Percentiles rank a stretch among this genome's conserved stretches.
Evolutionary conservation across 768 basidiomycete species (phyloP).

Genomic region (Leucocoprinus birnbaumii): DNA sequence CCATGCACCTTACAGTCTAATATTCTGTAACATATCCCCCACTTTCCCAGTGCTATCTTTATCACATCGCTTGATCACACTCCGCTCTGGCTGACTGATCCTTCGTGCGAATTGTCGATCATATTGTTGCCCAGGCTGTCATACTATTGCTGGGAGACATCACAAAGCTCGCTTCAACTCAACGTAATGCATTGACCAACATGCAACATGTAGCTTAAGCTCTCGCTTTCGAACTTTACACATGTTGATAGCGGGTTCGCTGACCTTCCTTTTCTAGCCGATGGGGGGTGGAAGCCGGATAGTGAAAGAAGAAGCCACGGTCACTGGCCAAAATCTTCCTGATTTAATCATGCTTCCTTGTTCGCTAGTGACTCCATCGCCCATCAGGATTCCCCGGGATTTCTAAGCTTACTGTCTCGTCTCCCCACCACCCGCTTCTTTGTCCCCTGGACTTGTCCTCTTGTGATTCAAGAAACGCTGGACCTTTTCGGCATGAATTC

Average conservation of each 20-base stretch:
- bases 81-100: neutral
- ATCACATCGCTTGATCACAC: neutral
- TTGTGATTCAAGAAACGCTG: neutral
- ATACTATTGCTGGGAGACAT: neutral
- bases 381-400: neutral
- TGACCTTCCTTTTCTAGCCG: no score
- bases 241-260: no score
- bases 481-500: neutral
- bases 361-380: neutral
- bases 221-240: no score
- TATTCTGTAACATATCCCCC: slow-evolving; percentile 17
- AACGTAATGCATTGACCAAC: no score
- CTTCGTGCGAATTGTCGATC: no score
- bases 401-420: no score
- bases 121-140: neutral
- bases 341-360: neutral
- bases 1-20: slow-evolving; percentile 13
- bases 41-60: slow-evolving; percentile 6
- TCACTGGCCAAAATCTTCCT: no score
- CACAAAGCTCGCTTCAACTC: no score
- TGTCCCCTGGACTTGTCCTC: neutral
- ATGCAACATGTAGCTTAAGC: no score
- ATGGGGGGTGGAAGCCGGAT: no score
- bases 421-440: no score
- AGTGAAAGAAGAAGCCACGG: no score